Evolutionary conservation across 2,329 filamentous ascomycete genomes (phyloP), one percentile per base, ranked within the genome.

Genomic region (Coniella lustricola): DNA sequence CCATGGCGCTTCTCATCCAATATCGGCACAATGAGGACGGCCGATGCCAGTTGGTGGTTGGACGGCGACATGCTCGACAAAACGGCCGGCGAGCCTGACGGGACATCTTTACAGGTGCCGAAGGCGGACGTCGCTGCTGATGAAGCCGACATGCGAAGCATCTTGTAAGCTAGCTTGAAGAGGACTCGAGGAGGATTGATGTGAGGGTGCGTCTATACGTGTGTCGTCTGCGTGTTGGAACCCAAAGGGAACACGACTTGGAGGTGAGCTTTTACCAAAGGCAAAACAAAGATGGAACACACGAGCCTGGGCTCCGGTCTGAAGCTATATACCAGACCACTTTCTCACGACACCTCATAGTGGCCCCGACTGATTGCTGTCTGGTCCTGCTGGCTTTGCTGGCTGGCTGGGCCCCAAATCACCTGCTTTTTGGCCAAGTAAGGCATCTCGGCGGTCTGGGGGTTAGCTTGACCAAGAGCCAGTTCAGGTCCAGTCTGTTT

Each of bases 1-100:
- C 50, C 50, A 17, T 52, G 50, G 18, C 50, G 50, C 32, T 40
- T 52, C 29, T 52, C 50, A 40, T 52, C 50, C 32, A 50, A 42
- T n/a, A 52, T 14, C 18, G 50, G 50, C 12, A 52, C 50, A 39
- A 52, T 44, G 22, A 52, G 48, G 9, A 52, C 48, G 18, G 50
- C 43, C 14, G 47, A 46, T 14, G 44, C 44, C 35, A 32, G 31
- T 8, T n/a, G 35, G 17, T 46, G 34, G 16, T 16, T 32, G 8
- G 44, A 39, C 21, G 34, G 31, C 17, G 44, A 34, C 44, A 33
- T 46, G 16, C 25, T 31, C 16, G 44, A 29, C 34, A 46, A 16
- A 13, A 25, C 34, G 17, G 35, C 13, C n/a, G 35, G 34, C 22
- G 44, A 32, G 22, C 25, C 13, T 14, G 35, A 31, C 22, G 20